phyloP scores from a whole-genome alignment of 768 basidiomycete genomes.

The Amanita exitialis region DNA sequence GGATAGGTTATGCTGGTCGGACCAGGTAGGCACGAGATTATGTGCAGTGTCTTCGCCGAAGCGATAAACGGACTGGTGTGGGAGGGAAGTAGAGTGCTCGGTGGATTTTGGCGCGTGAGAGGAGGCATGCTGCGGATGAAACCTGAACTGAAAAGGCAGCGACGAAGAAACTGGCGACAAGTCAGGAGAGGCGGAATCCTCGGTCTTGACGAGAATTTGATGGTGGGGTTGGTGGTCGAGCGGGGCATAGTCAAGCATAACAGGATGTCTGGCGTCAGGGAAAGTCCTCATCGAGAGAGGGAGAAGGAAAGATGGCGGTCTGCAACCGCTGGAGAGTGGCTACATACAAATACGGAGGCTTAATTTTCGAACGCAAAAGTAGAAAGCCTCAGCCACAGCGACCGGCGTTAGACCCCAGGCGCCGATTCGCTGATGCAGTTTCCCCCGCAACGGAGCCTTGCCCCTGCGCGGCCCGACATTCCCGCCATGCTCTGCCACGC shows the following conservation, averaged over 20 bases:
- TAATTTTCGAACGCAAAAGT: not conserved
- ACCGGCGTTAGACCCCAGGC: conserved; percentile 1
- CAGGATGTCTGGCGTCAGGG: conserved; percentile 12
- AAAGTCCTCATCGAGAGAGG: conserved; percentile 14
- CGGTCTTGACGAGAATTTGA: conserved; percentile 28
- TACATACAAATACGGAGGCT: conserved; percentile 6
- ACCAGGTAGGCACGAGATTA: conserved; percentile 19
- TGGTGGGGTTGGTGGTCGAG: conserved; percentile 9
- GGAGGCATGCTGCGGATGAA: conserved; percentile 19
- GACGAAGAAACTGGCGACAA: conserved; percentile 24
- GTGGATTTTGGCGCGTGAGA: conserved; percentile 20
- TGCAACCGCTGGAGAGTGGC: not conserved
- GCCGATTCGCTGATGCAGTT: not conserved
- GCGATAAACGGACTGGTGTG: conserved; percentile 23
- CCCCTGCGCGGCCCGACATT: not conserved
- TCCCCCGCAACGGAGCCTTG: not conserved
- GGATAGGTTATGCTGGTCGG: conserved; percentile 13
- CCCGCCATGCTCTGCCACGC: not conserved
- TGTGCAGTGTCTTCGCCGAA: conserved; percentile 19
- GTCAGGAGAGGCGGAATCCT: conserved; percentile 33
- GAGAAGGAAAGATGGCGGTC: conserved; percentile 4
- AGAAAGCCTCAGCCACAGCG: conserved; percentile 1
- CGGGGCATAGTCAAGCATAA: conserved; percentile 12
- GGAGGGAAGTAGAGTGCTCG: conserved; percentile 21
- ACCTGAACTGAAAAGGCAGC: conserved; percentile 26